These are phyloP conservation scores for Perkinsus olseni DNA, from an alignment of 169 alveolate species.

Conservation along the genomic window DNA sequence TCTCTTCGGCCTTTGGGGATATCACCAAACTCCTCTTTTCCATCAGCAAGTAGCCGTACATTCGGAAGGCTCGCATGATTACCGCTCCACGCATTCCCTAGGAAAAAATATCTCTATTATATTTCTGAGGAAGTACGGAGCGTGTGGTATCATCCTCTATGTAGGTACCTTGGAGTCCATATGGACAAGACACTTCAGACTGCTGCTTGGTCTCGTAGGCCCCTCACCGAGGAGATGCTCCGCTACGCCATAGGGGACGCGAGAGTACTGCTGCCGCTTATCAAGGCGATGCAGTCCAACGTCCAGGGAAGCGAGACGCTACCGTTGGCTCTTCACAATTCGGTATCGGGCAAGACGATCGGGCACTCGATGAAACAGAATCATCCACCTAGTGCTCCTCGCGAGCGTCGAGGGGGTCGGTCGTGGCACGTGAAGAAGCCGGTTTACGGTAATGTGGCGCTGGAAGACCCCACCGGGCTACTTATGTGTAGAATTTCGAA, in stretches of 20 bases:
- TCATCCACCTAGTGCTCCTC: neutral
- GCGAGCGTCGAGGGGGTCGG: neutral
- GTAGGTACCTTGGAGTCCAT: neutral
- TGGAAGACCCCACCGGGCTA: neutral
- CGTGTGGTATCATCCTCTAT: no score
- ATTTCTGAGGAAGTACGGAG: no score
- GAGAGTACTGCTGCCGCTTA: neutral
- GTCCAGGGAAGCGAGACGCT: neutral
- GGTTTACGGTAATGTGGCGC: neutral
- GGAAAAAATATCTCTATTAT: no score
- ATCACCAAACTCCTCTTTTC: no score
- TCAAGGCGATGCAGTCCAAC: neutral
- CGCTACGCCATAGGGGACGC: neutral
- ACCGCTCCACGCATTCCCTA: no score
- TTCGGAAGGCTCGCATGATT: no score
- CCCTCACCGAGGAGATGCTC: neutral
- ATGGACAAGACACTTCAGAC: neutral
- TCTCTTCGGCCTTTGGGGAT: no score
- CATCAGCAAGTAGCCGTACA: no score
- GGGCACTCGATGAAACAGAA: neutral
- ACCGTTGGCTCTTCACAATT: neutral
- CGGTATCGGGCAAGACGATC: neutral
- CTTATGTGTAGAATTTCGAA: neutral
- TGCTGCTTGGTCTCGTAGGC: neutral
- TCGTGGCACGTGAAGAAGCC: neutral